Base-by-base conservation (phyloP, 106 monocot species). In the Acorus calamus region DNA sequence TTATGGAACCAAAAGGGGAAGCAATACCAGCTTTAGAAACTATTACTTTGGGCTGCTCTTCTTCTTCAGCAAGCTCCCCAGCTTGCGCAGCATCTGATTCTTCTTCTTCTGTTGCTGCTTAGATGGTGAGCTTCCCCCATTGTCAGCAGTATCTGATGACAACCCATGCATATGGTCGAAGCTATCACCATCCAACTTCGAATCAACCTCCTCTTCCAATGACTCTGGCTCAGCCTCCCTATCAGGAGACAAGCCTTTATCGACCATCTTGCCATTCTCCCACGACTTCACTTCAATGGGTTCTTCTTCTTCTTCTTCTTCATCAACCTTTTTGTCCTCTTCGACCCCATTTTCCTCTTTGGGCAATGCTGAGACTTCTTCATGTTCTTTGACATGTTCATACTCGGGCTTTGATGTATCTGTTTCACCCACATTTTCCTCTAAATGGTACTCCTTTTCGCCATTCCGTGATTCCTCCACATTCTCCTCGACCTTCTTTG, bases 81-180 rank as follows among this genome's bases (percentile, higher is more conserved):
- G 74, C 56, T 78, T 78, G 59, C 72, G 73, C 44, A 78, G 47
- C 52, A 79, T 66, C 72, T 85, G 81, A 71, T 85, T 85, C 75
- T 81, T 81, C 66, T 76, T 80, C 3, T 63, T 64, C 63, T 76
- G 71, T 45, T 74, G 66, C 8, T 71, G 62, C 45, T 70, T 78
- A 4, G 58, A 69, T 0, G 73, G 81, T 42, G 75, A 70, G 46
- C 49, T 46, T 3, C 60, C 8, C 14, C 70, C 83, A 49, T 76
- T 59, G 11, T 56, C 66, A 0, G 44, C 52, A 8, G 57, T 69
- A 45, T 84, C 70, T 11, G 51, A 51, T 66, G 56, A 14, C 44
- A 60, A 50, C 42, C 69, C 71, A 72, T 80, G 28, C 28, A 28
- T 28, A 28, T 28, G 28, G 28, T 28, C 28, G 28, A 28, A 28